Evolutionary conservation across 1,284 basidiomycete genomes (phyloP).

Genomic region (Cryptococcus floricola): DNA sequence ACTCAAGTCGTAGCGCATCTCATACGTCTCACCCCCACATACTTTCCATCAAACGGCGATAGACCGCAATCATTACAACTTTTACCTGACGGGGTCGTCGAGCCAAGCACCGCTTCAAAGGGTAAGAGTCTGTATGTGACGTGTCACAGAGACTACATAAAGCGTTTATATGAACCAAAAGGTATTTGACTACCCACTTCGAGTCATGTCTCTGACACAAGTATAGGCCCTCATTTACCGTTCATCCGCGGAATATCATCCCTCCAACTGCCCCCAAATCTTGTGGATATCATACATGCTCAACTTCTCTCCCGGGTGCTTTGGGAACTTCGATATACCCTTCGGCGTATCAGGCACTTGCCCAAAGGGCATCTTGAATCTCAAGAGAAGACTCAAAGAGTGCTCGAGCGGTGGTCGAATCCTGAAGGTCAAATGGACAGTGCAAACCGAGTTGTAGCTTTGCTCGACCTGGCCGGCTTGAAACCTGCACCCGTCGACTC

Average conservation of each 20-base stretch:
- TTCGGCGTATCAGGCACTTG: conserved; percentile 1
- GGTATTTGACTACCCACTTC: conserved; percentile 2
- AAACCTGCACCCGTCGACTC: neutral
- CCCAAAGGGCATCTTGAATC: neutral
- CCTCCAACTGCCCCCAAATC: conserved; percentile 9
- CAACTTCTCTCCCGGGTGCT: conserved; percentile 15
- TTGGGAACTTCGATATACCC: conserved; percentile 13
- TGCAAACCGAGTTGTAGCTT: neutral
- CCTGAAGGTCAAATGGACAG: neutral
- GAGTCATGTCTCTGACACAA: neutral
- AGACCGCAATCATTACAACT: neutral
- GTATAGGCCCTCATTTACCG: conserved; percentile 8
- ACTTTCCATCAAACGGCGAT: conserved; percentile 4
- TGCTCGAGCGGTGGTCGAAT: neutral
- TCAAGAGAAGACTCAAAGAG: neutral
- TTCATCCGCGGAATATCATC: conserved; percentile 3
- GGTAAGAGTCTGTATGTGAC: conserved; percentile 18
- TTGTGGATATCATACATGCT: conserved; percentile 11
- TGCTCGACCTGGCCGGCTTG: neutral
- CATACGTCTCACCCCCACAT: conserved; percentile 13
- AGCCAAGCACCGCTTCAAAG: conserved; percentile 5
- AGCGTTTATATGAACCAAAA: conserved; percentile 1
- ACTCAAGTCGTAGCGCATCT: neutral
- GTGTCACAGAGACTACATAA: conserved; percentile 12
- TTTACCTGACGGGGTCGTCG: conserved; percentile 18